phyloP scores from a whole-genome alignment of 495 filamentous ascomycete species.

The Xylaria castorea region DNA sequence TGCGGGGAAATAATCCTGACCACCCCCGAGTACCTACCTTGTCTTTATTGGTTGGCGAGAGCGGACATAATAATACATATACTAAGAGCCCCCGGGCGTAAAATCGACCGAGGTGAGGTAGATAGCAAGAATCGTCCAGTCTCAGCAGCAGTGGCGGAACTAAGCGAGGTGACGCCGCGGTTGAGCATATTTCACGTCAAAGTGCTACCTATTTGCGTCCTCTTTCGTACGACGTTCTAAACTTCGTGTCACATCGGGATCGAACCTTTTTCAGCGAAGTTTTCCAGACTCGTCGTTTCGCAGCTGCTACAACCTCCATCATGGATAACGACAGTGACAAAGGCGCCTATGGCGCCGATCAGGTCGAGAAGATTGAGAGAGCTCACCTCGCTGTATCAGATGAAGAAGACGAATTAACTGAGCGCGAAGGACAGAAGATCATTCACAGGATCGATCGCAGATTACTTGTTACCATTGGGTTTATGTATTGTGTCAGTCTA shows the following conservation, averaged over 20 bases:
- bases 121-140: not conserved
- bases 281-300: not conserved
- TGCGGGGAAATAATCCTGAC: constrained; percentile 18
- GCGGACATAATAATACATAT: constrained; percentile 5
- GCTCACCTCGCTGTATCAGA: constrained; percentile 27
- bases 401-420: constrained; percentile 27
- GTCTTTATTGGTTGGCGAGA: not conserved
- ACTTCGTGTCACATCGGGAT: not conserved
- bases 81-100: constrained; percentile 10
- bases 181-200: not conserved
- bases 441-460: constrained; percentile 64
- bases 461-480: constrained; percentile 62
- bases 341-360: constrained; percentile 29
- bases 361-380: constrained; percentile 38
- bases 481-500: constrained; percentile 65
- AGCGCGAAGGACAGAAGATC: constrained; percentile 45
- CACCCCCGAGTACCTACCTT: not conserved
- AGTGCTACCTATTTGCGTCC: not conserved
- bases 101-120: not conserved
- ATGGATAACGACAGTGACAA: constrained; percentile 42
- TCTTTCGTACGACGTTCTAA: not conserved
- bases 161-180: not conserved
- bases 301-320: constrained; percentile 4
- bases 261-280: not conserved
- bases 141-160: not conserved